These are phyloP conservation scores for Oemleria cerasiformis DNA, from an alignment of 306 rosid genomes.

Conservation along the genomic window DNA sequence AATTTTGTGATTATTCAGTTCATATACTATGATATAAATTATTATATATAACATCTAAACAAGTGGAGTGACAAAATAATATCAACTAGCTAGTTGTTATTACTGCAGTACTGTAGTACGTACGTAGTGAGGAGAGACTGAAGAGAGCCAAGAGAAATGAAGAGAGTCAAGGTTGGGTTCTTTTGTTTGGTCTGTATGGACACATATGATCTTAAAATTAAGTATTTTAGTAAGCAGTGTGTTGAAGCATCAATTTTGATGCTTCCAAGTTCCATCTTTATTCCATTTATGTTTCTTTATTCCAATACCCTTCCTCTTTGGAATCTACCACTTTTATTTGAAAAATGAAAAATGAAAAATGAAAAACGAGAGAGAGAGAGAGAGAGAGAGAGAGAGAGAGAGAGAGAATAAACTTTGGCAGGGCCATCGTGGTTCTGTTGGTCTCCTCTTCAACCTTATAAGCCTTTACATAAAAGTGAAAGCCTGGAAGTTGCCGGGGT, in stretches of 20 bases:
- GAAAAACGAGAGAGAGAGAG: constrained; percentile 4
- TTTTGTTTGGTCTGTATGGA: not conserved
- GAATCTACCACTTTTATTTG: constrained; percentile 38
- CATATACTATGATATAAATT: no score
- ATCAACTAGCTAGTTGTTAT: not conserved
- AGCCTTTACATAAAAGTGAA: constrained; percentile 44
- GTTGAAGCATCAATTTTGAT: constrained; percentile 43
- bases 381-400: constrained; percentile 18
- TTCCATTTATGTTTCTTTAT: constrained; percentile 40
- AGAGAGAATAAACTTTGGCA: constrained; percentile 32
- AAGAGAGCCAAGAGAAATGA: constrained; percentile 13
- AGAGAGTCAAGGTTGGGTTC: constrained; percentile 31
- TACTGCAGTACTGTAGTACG: not conserved
- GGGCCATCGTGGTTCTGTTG: constrained; percentile 49
- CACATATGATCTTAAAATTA: not conserved
- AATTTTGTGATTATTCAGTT: no score
- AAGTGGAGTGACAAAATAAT: not conserved
- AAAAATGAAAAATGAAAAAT: not conserved
- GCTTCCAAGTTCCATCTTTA: constrained; percentile 26
- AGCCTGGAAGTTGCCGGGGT: constrained; percentile 24
- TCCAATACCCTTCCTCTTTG: constrained; percentile 44
- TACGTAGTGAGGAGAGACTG: not conserved
- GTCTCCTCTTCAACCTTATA: constrained; percentile 45
- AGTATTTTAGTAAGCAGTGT: not conserved
- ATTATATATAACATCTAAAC: no score